Evolutionary conservation across 225 moss, liverwort and hornwort species (phyloP), one percentile per base, ranked within the genome.

Genomic region (Antitrichia curtipendula): DNA sequence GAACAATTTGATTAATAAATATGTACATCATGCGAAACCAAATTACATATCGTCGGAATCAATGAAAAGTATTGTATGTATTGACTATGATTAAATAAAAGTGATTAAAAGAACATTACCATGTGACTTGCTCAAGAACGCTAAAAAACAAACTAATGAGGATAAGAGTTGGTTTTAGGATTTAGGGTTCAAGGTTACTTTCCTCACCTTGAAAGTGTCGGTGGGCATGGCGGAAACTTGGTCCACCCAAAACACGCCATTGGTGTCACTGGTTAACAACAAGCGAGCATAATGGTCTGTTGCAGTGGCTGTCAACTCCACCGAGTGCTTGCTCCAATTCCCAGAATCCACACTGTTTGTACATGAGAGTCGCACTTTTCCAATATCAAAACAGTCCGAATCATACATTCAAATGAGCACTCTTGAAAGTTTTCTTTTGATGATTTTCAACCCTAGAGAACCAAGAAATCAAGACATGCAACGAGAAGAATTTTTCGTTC

Each of bases 191-290:
- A 38, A 20, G 63, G 21, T 64, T 28, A 0, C 9, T 16, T 49
- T 60, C 14, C 84, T 73, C 78, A 97, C 98, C 96, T 97, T 97
- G 93, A 92, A 99, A 38, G 99, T 97, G 34, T 97, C 94, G 9
- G 89, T 84, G 50, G 96, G 99, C 91, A 99, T 94, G 83, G 96
- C 97, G 11, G 99, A 99, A 59, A 99, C 96, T 45, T 97, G 97
- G 84, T 99, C 99, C 66, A 99, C 34, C 99, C 99, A 97, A 79
- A 97, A 93, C 27, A 93, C 92, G 75, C 99, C 94, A 86, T 54
- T 90, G 45, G 92, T 91, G 80, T 87, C 70, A 82, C 92, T 96
- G 20, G 95, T 95, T 25, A 99, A 25, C 62, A 90, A 81, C 70
- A 99, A 88, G 89, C 84, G 90, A 62, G 92, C 97, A 52, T 89